Base-by-base conservation (phyloP, 768 basidiomycete species). In the Scleroderma citrinum region DNA sequence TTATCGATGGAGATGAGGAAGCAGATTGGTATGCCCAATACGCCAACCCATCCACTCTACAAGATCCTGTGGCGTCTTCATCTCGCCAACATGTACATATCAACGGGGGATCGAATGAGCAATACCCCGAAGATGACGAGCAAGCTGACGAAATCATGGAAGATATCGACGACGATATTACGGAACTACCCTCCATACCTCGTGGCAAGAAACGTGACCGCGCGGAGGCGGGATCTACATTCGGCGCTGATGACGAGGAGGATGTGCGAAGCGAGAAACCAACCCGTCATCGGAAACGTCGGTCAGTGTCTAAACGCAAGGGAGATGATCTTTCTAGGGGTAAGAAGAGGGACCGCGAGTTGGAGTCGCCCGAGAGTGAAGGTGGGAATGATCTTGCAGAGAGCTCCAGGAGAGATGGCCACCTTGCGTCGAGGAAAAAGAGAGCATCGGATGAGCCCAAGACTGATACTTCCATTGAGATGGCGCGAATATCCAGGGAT, bases 191-290 rank as follows among this genome's bases (percentile, higher is more conserved):
- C 47, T 64, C 67, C 41, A 58, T 66, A 49, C 57, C 63, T 26
- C 56, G 66, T 51, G 85, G 86, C 39, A 85, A 77, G 72, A 91
- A 91, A 69, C 81, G 87, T 53, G 85, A 85, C 64, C 82, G 83
- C 35, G 75, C 77, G 7, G 85, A 86, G 59, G 84, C 84, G 48
- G 86, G 77, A 7, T 85, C 85, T 3, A 79, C 77, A 0, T 82
- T 87, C 58, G 85, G 79, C 40, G 80, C 76, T 21, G 85, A 85
- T 54, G 67, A 70, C 5, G 70, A 72, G 14, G 68, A 70, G 1
- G 69, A 68, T 30, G 64, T 66, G 34, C 66, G 59, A 44, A 71
- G 72, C 52, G 69, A 70, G 38, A 75, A 72, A 55, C 56, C 69
- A 39, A 70, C 71, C 50, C 71, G 75, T 55, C 66, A 69, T 47